Conservation (phyloP, 768 basidiomycete species). For the Coprinopsis sp. region DNA sequence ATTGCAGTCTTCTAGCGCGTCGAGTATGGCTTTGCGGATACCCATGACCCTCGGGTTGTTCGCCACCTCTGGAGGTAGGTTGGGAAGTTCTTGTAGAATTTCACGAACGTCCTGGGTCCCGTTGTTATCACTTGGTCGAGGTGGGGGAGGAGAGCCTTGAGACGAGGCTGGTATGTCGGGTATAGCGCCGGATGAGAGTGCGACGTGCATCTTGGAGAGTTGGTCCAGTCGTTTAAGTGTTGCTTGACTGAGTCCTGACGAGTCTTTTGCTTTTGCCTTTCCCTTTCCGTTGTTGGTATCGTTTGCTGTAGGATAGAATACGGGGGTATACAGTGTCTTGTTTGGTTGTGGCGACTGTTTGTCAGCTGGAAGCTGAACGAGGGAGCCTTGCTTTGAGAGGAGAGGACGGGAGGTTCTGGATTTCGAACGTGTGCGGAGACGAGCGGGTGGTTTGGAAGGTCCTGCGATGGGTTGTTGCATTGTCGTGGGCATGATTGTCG, state of each 20-base stretch:
- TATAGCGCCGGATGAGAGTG: not conserved
- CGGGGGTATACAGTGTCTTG: conserved; percentile 7
- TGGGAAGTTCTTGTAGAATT: no score
- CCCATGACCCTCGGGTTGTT: conserved; percentile 20
- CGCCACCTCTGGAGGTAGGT: no score
- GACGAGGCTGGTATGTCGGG: conserved; percentile 2
- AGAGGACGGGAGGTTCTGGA: no score
- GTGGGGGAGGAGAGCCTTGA: not conserved
- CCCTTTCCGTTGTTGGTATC: not conserved
- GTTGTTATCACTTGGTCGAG: no score
- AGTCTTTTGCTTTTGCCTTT: not conserved
- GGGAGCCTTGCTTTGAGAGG: no score
- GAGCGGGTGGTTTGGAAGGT: no score
- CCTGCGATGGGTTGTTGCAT: no score
- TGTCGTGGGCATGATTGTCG: no score
- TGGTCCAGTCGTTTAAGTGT: conserved; percentile 5
- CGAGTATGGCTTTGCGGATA: conserved; percentile 29
- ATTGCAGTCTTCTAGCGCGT: conserved; percentile 30
- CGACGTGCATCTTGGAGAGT: conserved; percentile 7
- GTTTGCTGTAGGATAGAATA: conserved; percentile 4
- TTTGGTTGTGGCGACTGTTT: no score
- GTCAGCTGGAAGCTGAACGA: no score
- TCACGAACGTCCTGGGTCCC: no score
- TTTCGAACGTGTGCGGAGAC: no score
- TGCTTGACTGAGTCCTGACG: conserved; percentile 1